These are phyloP conservation scores for Globisporangium orthogonon DNA, from an alignment of 352 stramenopile species.

Conservation along the genomic window DNA sequence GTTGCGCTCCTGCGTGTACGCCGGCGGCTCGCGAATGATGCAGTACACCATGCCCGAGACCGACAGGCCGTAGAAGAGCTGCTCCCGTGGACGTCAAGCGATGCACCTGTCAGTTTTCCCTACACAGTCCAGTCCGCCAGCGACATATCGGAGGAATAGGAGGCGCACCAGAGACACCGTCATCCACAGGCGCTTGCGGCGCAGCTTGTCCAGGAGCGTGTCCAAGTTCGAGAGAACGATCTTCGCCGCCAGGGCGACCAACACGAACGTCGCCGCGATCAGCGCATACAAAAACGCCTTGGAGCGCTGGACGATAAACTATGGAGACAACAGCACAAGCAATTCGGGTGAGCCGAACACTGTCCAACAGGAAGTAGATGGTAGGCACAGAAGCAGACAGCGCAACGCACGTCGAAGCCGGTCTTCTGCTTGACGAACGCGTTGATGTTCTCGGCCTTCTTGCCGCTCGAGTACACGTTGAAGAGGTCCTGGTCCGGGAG, in stretches of 20 bases:
- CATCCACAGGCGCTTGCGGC: slow-evolving; percentile 84
- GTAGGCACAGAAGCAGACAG: not conserved
- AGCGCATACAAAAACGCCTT: slow-evolving; percentile 64
- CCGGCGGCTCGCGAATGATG: slow-evolving; percentile 82
- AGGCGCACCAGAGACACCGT: slow-evolving; percentile 63
- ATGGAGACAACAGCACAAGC: slow-evolving; percentile 1
- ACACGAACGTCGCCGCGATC: slow-evolving; percentile 19
- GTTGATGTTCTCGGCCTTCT: slow-evolving; percentile 59
- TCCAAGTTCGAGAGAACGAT: slow-evolving; percentile 65
- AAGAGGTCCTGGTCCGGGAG: slow-evolving; percentile 53
- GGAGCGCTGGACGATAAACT: slow-evolving; percentile 60
- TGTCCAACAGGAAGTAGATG: not conserved
- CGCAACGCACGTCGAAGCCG: slow-evolving; percentile 55
- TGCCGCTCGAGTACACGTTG: slow-evolving; percentile 76
- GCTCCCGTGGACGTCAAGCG: not conserved
- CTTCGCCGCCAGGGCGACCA: slow-evolving; percentile 38
- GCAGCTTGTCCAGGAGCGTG: slow-evolving; percentile 60
- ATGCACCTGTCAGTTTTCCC: not conserved
- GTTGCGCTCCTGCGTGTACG: slow-evolving; percentile 63
- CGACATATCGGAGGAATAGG: too few species aligned
- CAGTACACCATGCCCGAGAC: slow-evolving; percentile 88
- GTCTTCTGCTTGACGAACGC: slow-evolving; percentile 78
- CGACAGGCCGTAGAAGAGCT: slow-evolving; percentile 84
- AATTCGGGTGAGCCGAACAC: not conserved
- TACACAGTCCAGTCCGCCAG: too few species aligned